Evolutionary conservation across 805 yeast genomes (phyloP).

Genomic region (Saccharomyces cerevisiae): DNA sequence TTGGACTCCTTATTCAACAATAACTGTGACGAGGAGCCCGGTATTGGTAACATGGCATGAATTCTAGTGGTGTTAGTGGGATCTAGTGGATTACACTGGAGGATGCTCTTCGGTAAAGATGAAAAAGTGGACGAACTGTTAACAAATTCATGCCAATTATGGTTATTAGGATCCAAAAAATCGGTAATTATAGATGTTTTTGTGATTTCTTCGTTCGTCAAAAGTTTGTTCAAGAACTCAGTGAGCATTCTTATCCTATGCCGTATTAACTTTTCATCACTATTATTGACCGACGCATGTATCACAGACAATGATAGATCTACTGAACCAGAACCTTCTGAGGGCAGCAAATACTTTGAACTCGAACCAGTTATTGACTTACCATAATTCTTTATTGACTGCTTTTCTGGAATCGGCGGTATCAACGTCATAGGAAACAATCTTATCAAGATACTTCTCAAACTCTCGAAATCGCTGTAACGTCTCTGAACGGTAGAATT

Average conservation of each 20-base stretch:
- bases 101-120: constrained; percentile 25
- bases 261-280: constrained; percentile 29
- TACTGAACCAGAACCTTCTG: constrained; percentile 26
- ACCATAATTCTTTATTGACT: constrained; percentile 32
- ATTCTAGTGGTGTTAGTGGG: constrained; percentile 30
- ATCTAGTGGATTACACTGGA: constrained; percentile 30
- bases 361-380: constrained; percentile 25
- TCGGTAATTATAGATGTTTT: constrained; percentile 28
- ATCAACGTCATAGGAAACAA: constrained; percentile 74
- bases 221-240: constrained; percentile 25
- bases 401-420: constrained; percentile 93
- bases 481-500: constrained; percentile 58
- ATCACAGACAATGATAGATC: constrained; percentile 27
- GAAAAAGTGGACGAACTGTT: constrained; percentile 29
- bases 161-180: constrained; percentile 28
- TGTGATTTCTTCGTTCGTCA: constrained; percentile 22
- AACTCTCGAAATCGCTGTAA: constrained; percentile 84
- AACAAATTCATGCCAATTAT: constrained; percentile 29
- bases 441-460: constrained; percentile 59
- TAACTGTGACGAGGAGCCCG: constrained; percentile 20
- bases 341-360: constrained; percentile 23
- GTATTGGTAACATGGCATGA: constrained; percentile 28
- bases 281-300: constrained; percentile 23
- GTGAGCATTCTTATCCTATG: constrained; percentile 31
- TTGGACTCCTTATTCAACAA: constrained; percentile 2